Conservation (phyloP, 495 filamentous ascomycete genomes). For the Aspergillus diversus region DNA sequence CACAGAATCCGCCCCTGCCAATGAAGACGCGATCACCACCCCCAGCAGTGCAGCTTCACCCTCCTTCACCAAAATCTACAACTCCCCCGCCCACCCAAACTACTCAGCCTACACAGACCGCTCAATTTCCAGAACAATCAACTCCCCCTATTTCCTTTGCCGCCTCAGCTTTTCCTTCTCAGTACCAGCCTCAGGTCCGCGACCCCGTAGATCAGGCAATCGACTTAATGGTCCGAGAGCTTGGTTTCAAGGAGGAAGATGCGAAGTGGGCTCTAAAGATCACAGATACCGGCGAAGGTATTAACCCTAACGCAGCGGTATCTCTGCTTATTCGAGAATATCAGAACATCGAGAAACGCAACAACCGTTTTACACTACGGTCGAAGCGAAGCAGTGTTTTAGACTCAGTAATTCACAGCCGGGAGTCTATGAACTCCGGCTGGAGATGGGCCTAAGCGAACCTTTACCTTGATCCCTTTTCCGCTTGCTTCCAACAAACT, state of each 20-base stretch:
- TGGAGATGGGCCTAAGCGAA: conserved; percentile 44
- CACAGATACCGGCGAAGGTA: conserved; percentile 55
- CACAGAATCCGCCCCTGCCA: conserved; percentile 18
- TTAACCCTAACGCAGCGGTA: conserved; percentile 51
- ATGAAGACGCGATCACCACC: conserved; percentile 7
- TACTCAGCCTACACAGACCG: conserved; percentile 1
- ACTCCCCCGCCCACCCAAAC: conserved; percentile 13
- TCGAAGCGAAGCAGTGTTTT: conserved; percentile 28
- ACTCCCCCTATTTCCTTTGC: background rate
- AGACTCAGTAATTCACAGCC: conserved; percentile 35
- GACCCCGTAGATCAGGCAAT: conserved; percentile 58
- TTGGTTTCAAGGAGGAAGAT: conserved; percentile 52
- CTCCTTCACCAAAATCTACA: conserved; percentile 13
- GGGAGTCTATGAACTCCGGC: conserved; percentile 34
- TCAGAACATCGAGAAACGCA: conserved; percentile 30
- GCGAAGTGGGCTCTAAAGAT: conserved; percentile 57
- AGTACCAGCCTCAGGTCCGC: conserved; percentile 44
- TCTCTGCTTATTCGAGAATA: conserved; percentile 47
- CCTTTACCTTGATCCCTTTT: background rate
- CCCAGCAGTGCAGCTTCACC: no score
- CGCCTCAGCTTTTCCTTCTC: conserved; percentile 18
- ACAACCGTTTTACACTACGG: conserved; percentile 18
- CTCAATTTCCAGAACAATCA: background rate
- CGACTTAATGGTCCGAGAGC: conserved; percentile 47
- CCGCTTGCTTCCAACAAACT: background rate